Conservation (phyloP, 1,284 basidiomycete species). For the Bjerkandera adusta region DNA sequence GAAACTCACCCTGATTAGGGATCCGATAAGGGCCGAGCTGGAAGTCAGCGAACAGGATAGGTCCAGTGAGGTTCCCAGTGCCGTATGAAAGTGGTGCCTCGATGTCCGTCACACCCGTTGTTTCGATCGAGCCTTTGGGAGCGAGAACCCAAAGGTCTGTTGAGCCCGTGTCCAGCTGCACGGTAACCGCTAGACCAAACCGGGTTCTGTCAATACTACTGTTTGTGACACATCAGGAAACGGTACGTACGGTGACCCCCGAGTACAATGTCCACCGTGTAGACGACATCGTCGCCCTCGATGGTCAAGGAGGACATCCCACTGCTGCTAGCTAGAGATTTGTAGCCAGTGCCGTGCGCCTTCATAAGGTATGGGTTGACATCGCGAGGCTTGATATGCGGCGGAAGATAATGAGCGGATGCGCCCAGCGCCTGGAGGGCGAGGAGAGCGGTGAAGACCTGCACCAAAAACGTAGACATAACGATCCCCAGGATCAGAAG, state of each 20-base stretch:
- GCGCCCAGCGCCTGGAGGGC: too few relatives aligned
- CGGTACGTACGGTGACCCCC: conserved; percentile 1
- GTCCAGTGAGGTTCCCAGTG: conserved; percentile 9
- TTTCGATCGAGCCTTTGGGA: background rate
- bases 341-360: too few relatives aligned
- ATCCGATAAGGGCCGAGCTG: conserved; percentile 25
- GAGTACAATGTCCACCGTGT: background rate
- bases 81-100: conserved; percentile 17
- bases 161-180: conserved; percentile 18
- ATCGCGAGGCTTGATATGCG: too few relatives aligned
- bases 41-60: conserved; percentile 25
- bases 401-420: too few relatives aligned
- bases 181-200: conserved; percentile 9
- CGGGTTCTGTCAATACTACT: background rate
- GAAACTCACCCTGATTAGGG: conserved; percentile 24
- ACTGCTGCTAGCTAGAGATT: too few relatives aligned
- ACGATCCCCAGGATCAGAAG: too few relatives aligned
- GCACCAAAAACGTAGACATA: too few relatives aligned
- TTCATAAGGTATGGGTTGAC: too few relatives aligned
- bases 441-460: too few relatives aligned
- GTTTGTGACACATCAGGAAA: background rate
- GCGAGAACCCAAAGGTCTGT: conserved; percentile 17
- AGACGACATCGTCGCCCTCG: too few relatives aligned
- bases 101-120: conserved; percentile 14
- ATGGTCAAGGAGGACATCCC: too few relatives aligned